These are phyloP conservation scores for Flaveria trinervia DNA, from an alignment of 129 eudicot genomes.

Conservation along the genomic window DNA sequence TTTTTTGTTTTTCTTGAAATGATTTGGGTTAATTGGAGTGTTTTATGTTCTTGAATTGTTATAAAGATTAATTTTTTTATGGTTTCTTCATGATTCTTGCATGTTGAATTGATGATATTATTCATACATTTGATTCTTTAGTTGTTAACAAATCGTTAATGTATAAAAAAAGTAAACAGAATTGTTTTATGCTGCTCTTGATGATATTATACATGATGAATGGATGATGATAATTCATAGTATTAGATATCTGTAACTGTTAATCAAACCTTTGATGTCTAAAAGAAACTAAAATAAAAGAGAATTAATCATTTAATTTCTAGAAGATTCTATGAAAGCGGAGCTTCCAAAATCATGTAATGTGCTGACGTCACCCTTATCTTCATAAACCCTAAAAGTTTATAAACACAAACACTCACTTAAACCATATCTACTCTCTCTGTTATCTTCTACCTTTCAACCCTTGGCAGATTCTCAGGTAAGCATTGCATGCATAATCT, in stretches of 20 bases:
- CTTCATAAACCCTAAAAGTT: conserved; percentile 43
- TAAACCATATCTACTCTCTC: conserved; percentile 24
- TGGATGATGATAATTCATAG: too few species aligned
- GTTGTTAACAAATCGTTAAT: not conserved
- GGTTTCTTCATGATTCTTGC: not conserved
- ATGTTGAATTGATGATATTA: not conserved
- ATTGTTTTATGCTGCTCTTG: too few species aligned
- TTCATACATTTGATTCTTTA: not conserved
- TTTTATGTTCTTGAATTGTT: conserved; percentile 6
- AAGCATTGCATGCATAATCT: not conserved
- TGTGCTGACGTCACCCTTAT: conserved; percentile 32
- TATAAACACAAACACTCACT: conserved; percentile 26
- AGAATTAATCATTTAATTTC: not conserved
- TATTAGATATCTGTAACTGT: too few species aligned
- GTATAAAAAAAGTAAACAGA: not conserved
- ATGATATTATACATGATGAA: too few species aligned
- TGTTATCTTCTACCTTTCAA: conserved; percentile 6
- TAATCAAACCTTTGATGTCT: too few species aligned
- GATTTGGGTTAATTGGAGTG: conserved; percentile 21
- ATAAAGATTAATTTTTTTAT: not conserved
- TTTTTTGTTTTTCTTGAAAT: not conserved
- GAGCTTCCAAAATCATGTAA: conserved; percentile 25
- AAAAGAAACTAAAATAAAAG: too few species aligned
- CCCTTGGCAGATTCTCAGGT: conserved; percentile 18
- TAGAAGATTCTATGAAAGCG: conserved; percentile 5